Evolutionary conservation across 345 rosid genomes (phyloP).

Genomic region (Syzygium aromaticum): DNA sequence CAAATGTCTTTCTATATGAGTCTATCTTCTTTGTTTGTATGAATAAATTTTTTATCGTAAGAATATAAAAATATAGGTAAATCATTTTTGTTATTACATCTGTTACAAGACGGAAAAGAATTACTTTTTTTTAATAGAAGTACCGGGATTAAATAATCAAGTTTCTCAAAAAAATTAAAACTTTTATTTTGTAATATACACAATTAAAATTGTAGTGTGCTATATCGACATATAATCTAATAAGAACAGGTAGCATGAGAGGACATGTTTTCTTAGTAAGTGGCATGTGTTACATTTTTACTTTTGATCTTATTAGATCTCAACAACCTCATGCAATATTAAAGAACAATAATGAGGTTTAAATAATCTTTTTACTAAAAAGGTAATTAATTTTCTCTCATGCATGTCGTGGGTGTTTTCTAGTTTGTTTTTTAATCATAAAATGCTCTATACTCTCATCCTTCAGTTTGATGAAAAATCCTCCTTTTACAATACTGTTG

Average conservation of each 20-base stretch:
- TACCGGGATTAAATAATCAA: not conserved
- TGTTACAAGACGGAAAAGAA: not conserved
- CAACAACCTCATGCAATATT: not conserved
- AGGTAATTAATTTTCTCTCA: not conserved
- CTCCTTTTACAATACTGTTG: not conserved
- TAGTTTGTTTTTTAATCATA: not conserved
- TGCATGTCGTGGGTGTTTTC: not conserved
- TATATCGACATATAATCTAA: not conserved
- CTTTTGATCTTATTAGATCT: not conserved
- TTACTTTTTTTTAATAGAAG: not conserved
- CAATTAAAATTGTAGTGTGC: not conserved
- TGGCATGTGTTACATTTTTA: not conserved
- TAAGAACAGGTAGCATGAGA: not conserved
- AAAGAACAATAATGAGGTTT: not conserved
- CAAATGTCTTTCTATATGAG: not conserved
- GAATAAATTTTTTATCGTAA: not conserved
- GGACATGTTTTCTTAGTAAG: not conserved
- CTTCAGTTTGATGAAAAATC: not conserved
- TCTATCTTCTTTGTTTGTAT: not conserved
- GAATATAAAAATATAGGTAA: not conserved
- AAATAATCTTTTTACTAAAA: not conserved
- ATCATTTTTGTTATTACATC: not conserved
- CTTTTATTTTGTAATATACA: not conserved
- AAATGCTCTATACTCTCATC: not conserved
- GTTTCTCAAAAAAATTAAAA: not conserved